Evolutionary conservation across 2,329 filamentous ascomycete species (phyloP).

Genomic region (Cercospora citrullina): DNA sequence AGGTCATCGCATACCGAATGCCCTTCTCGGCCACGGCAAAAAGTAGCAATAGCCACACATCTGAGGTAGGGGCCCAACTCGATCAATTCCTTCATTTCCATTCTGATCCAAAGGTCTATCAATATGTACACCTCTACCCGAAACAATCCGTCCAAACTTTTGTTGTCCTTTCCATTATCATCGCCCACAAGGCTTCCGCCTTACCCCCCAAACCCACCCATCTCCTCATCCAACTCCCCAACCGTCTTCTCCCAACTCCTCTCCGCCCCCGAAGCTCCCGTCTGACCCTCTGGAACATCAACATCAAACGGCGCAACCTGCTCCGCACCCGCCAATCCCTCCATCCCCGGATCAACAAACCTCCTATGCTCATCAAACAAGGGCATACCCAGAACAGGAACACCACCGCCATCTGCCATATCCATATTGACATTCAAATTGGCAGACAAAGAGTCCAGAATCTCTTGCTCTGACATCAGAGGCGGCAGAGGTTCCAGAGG

Average conservation of each 20-base stretch:
- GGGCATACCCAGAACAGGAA: background rate
- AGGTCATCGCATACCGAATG: too few relatives aligned
- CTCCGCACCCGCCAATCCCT: background rate
- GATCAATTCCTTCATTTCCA: background rate
- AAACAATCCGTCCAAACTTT: background rate
- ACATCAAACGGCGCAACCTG: background rate
- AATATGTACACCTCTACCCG: background rate
- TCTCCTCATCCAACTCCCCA: background rate
- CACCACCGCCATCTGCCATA: background rate
- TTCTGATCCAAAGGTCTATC: background rate
- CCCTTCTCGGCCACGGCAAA: background rate
- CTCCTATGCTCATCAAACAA: background rate
- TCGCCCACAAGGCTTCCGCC: too few relatives aligned
- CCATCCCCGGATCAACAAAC: constrained; percentile 1
- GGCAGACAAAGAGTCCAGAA: background rate
- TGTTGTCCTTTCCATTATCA: background rate
- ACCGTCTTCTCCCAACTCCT: background rate
- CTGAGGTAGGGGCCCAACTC: background rate
- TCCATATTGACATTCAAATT: background rate
- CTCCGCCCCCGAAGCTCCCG: background rate
- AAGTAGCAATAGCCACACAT: background rate
- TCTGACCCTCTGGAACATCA: background rate
- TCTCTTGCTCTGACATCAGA: background rate
- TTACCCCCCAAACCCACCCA: background rate
- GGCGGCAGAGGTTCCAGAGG: background rate